A percentile compares a stretch with the other conserved stretches of the same genome.
Evolutionary conservation across 441 rosid genomes (phyloP).

Genomic region (Gossypium gossypioides): DNA sequence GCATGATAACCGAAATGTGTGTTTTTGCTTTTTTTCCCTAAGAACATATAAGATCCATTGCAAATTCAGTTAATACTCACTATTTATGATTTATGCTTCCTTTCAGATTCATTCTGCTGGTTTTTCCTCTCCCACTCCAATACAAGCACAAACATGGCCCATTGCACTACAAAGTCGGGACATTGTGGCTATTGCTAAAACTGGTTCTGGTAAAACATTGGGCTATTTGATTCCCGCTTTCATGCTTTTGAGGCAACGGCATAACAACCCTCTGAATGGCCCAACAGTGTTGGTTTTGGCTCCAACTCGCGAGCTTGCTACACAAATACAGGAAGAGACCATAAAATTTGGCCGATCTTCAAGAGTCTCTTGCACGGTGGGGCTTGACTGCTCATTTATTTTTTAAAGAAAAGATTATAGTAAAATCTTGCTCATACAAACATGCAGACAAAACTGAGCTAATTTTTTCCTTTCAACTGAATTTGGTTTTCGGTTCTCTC

Average conservation of each 20-base stretch:
- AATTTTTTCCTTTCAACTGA: conserved; percentile 4
- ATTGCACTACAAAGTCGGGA: conserved; percentile 79
- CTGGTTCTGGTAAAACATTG: conserved; percentile 96
- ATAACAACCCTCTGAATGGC: conserved; percentile 62
- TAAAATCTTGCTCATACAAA: background rate
- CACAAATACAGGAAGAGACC: conserved; percentile 88
- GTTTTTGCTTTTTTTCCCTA: background rate
- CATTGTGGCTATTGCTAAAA: conserved; percentile 91
- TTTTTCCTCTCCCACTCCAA: conserved; percentile 77
- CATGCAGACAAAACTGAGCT: background rate
- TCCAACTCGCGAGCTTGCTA: conserved; percentile 92
- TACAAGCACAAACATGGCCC: conserved; percentile 99
- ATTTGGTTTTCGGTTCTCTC: conserved; percentile 14
- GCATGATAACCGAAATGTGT: conserved; percentile 8
- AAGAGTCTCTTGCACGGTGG: conserved; percentile 76
- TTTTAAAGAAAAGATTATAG: background rate
- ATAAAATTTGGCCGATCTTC: conserved; percentile 79
- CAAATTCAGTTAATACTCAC: conserved; percentile 8
- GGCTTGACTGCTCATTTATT: conserved; percentile 14
- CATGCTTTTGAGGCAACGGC: conserved; percentile 57
- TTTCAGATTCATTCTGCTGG: conserved; percentile 82
- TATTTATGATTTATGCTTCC: conserved; percentile 3
- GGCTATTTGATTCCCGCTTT: conserved; percentile 90
- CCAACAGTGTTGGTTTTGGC: conserved; percentile 87
- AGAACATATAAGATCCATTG: background rate